Evolutionary conservation across 345 rosid species (phyloP), one percentile per base, ranked within the genome.

Genomic region (Arabis hirsuta): DNA sequence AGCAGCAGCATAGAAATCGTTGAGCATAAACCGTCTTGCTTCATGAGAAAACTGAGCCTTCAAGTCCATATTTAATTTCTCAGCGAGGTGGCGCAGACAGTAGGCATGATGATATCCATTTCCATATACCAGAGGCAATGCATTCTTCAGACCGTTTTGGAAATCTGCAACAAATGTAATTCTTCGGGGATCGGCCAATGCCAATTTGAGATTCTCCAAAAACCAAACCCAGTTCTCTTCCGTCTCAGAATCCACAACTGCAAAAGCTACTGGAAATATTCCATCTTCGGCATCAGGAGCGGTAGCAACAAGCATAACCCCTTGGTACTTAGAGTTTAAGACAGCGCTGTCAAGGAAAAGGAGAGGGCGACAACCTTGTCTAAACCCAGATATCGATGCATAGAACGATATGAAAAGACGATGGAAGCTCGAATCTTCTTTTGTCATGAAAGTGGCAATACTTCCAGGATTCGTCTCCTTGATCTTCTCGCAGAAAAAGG

Each of bases 391-490:
- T 58, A 88, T 82, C 0, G 97, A 86, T 27, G 97, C 96, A 60
- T 87, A 89, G 73, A 93, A 88, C 12, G 97, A 86, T 59, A 93
- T 83, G 69, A 90, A 93, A 27, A 93, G 83, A 32, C 93, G 86
- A 61, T 90, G 97, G 70, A 93, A 90, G 76, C 89, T 90, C 0
- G 86, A 84, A 80, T 93, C 98, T 26, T 88, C 97, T 80, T 90
- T 90, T 26, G 98, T 87, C 72, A 74, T 73, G 76, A 88, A 87
- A 50, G 81, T 73, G 16, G 89, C 96, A 26, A 86, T n/a, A 67
- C 96, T 90, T 39, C 97, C 98, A 0, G 98, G 98, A 81, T 93
- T 93, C 2, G 97, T 90, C 82, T 90, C 98, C 72, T 69, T 88
- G 69, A 90, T 88, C 80, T 79, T 93, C 72, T 93, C 97, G 71